These are phyloP conservation scores for Glonium stellatum DNA, from an alignment of 495 filamentous ascomycete species.

Conservation along the genomic window DNA sequence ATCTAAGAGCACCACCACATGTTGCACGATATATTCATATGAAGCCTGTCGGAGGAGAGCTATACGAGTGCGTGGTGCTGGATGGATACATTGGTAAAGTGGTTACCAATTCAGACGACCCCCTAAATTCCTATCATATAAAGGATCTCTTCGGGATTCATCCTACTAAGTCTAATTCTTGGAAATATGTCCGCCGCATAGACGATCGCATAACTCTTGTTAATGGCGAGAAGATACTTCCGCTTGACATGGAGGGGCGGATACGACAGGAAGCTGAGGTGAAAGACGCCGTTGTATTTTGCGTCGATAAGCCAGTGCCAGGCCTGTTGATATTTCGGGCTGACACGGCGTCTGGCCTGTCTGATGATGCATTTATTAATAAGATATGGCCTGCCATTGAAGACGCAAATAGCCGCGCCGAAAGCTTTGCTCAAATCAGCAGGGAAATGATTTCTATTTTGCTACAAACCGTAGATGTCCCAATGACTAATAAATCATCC, in stretches of 20 bases:
- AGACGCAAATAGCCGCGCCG: conserved; percentile 19
- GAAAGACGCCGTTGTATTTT: conserved; percentile 55
- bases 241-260: conserved; percentile 52
- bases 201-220: conserved; percentile 59
- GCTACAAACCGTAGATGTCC: background rate
- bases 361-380: conserved; percentile 20
- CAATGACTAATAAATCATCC: background rate
- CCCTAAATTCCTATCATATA: conserved; percentile 45
- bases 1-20: conserved; percentile 32
- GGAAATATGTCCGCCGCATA: conserved; percentile 56
- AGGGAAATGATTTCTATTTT: background rate
- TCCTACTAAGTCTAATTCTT: conserved; percentile 50
- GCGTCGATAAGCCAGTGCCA: conserved; percentile 27
- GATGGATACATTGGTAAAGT: conserved; percentile 47
- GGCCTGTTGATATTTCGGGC: conserved; percentile 31
- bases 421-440: background rate
- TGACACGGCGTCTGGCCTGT: conserved; percentile 6
- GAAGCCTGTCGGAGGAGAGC: conserved; percentile 20
- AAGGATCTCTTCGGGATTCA: conserved; percentile 59
- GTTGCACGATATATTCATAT: conserved; percentile 29
- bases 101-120: conserved; percentile 47
- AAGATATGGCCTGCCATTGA: conserved; percentile 22
- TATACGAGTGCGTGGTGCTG: conserved; percentile 44
- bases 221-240: conserved; percentile 67
- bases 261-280: conserved; percentile 47